Percentiles rank a stretch among this genome's conserved stretches.
Evolutionary conservation across 176 grass and related monocot species (phyloP).

Genomic region (Oryza coarctata): DNA sequence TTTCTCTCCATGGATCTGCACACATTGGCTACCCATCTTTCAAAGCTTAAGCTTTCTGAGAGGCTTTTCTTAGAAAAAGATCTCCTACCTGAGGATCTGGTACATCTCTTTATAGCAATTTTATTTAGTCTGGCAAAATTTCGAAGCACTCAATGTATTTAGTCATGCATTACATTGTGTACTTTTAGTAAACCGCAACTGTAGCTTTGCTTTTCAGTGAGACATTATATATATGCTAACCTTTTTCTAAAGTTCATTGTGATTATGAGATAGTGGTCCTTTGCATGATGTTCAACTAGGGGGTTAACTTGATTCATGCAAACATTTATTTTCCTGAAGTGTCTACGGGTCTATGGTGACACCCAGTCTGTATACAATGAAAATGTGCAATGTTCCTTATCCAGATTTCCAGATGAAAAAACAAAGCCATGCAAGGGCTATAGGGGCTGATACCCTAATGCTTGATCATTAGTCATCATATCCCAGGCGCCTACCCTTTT

Average conservation of each 20-base stretch:
- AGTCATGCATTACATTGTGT: background rate
- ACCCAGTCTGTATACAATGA: background rate
- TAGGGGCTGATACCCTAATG: background rate
- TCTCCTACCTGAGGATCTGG: constrained; percentile 64
- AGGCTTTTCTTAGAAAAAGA: constrained; percentile 85
- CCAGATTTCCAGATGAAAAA: background rate
- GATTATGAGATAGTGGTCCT: background rate
- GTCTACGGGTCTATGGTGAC: background rate
- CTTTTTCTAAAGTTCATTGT: background rate
- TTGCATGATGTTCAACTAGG: background rate
- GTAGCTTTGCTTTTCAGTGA: background rate
- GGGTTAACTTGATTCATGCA: background rate
- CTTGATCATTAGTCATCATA: background rate
- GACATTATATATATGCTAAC: background rate
- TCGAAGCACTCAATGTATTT: background rate
- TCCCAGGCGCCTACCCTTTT: background rate
- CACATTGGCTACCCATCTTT: constrained; percentile 70
- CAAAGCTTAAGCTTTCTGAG: constrained; percentile 66
- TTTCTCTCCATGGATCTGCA: constrained; percentile 90
- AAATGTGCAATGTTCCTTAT: background rate
- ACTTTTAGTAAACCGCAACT: background rate
- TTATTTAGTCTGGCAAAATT: background rate
- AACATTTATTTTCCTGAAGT: background rate
- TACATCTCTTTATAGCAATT: constrained; percentile 26
- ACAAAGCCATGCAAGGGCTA: background rate